Evolutionary conservation across 2,329 filamentous ascomycete species (phyloP).

Genomic region (Colletotrichum neosansevieriae): DNA sequence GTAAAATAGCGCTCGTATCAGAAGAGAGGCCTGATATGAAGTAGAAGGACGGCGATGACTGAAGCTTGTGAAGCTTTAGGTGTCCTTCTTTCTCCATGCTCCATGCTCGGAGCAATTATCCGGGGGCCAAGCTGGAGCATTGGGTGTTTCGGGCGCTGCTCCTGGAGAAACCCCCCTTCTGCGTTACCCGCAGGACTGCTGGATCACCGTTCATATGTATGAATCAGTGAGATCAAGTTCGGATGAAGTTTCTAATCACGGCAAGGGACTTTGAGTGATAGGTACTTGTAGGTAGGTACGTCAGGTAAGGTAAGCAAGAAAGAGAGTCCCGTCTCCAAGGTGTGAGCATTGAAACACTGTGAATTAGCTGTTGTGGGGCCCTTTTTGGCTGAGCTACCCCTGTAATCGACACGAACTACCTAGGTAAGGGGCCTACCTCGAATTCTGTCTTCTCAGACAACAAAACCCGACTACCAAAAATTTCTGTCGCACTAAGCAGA

Average conservation of each 20-base stretch:
- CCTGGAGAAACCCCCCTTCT: slow-evolving; percentile 1
- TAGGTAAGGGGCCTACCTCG: too few species aligned
- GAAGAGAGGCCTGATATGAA: background rate
- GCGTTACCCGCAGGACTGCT: background rate
- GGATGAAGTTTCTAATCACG: background rate
- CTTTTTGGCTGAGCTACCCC: slow-evolving; percentile 5
- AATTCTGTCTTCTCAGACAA: too few species aligned
- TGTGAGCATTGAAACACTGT: background rate
- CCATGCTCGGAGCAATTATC: slow-evolving; percentile 23
- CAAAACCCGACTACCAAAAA: too few species aligned
- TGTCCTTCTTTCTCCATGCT: slow-evolving; percentile 34
- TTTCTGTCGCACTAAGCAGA: too few species aligned
- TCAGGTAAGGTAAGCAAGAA: too few species aligned
- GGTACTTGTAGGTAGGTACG: too few species aligned
- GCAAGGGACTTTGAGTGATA: too few species aligned
- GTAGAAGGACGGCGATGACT: too few species aligned
- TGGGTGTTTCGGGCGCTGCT: slow-evolving; percentile 34
- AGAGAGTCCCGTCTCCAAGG: background rate
- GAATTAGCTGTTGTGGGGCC: background rate
- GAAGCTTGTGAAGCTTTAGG: slow-evolving; percentile 18
- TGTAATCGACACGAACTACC: slow-evolving; percentile 2
- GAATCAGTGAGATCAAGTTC: background rate
- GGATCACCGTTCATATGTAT: slow-evolving; percentile 11
- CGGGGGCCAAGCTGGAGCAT: slow-evolving; percentile 36
- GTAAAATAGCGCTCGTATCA: background rate